These are phyloP conservation scores for Fusarium sulawesiense DNA, from an alignment of 2,329 filamentous ascomycete species.

Conservation along the genomic window DNA sequence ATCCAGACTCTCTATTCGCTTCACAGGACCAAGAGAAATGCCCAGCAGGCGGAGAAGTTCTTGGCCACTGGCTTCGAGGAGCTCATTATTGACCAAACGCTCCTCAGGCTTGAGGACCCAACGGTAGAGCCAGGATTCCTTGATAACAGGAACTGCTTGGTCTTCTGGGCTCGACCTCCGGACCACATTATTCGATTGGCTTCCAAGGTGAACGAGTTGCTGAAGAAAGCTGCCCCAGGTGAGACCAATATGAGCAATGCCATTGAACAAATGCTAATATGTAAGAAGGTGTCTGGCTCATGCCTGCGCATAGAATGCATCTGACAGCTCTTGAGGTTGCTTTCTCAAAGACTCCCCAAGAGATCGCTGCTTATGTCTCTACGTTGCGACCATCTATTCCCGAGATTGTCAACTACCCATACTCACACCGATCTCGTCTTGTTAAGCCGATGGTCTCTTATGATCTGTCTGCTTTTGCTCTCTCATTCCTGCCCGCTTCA, in stretches of 20 bases:
- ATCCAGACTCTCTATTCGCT: conserved; percentile 78
- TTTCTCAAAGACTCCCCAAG: conserved; percentile 77
- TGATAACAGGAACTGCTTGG: conserved; percentile 84
- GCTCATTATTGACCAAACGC: conserved; percentile 79
- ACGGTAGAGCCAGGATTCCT: conserved; percentile 73
- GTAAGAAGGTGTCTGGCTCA: conserved; percentile 80
- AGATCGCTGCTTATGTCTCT: conserved; percentile 73
- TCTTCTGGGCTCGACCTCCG: conserved; percentile 89
- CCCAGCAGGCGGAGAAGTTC: conserved; percentile 79
- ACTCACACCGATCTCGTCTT: conserved; percentile 75
- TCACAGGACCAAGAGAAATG: conserved; percentile 81
- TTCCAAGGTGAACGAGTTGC: conserved; percentile 72
- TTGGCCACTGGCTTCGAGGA: conserved; percentile 74
- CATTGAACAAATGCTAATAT: background rate
- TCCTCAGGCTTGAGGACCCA: conserved; percentile 75
- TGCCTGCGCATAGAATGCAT: conserved; percentile 82
- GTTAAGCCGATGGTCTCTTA: conserved; percentile 86
- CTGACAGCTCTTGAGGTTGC: conserved; percentile 86
- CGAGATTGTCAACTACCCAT: conserved; percentile 73
- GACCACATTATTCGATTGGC: conserved; percentile 76
- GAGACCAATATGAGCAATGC: conserved; percentile 50
- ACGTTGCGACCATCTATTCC: conserved; percentile 67
- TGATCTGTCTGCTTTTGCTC: conserved; percentile 84
- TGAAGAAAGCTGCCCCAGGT: conserved; percentile 76
- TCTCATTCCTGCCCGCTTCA: conserved; percentile 86